Conservation (phyloP, 2,329 filamentous ascomycete genomes). For the Scytalidium sp. region DNA sequence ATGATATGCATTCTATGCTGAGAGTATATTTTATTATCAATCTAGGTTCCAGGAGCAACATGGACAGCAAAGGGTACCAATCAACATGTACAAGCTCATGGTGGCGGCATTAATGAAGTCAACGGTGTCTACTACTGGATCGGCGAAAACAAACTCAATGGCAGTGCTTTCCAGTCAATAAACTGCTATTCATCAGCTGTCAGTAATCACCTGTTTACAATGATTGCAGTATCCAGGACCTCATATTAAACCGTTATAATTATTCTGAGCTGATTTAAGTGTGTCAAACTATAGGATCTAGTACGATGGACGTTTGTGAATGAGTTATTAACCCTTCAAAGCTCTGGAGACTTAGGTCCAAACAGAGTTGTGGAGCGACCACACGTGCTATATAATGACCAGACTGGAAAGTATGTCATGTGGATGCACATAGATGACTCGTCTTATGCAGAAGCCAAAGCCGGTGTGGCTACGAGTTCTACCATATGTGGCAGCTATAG, state of each 20-base stretch:
- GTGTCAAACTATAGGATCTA: slow-evolving; percentile 38
- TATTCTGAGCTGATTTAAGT: not conserved
- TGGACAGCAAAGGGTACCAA: slow-evolving; percentile 30
- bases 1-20: not conserved
- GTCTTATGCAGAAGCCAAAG: slow-evolving; percentile 60
- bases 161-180: slow-evolving; percentile 58
- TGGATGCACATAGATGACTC: slow-evolving; percentile 65
- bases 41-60: slow-evolving; percentile 26
- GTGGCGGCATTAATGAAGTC: slow-evolving; percentile 59
- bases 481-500: slow-evolving; percentile 59
- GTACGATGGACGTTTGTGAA: slow-evolving; percentile 62
- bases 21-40: not conserved
- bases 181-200: slow-evolving; percentile 57
- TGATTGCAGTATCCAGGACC: not conserved
- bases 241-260: no score
- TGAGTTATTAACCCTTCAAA: slow-evolving; percentile 51
- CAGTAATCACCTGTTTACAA: not conserved
- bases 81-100: slow-evolving; percentile 64
- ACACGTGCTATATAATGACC: slow-evolving; percentile 65
- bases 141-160: slow-evolving; percentile 67
- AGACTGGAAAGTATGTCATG: slow-evolving; percentile 63
- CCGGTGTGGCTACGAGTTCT: slow-evolving; percentile 59
- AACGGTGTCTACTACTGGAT: slow-evolving; percentile 62
- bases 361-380: slow-evolving; percentile 63
- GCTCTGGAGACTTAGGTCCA: slow-evolving; percentile 56